A percentile compares a stretch with the other conserved stretches of the same genome.
phyloP scores from a whole-genome alignment of 176 grass and related monocot species.

The Zoysia pacifica region DNA sequence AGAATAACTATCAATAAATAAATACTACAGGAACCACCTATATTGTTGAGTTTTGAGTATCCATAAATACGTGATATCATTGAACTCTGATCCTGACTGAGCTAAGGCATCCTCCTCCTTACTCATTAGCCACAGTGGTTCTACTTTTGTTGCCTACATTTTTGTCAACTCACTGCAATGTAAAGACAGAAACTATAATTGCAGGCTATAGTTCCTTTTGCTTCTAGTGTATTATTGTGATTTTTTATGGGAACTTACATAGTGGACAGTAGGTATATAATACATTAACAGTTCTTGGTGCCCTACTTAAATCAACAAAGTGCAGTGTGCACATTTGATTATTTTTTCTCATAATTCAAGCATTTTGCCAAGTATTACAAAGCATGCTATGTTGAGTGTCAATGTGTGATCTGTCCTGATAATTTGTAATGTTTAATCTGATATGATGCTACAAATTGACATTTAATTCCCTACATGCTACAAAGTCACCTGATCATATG shows the following conservation, averaged over 20 bases:
- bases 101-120: neutral
- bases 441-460: neutral
- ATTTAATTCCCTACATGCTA: constrained; percentile 1
- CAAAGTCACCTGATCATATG: neutral
- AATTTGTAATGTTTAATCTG: neutral
- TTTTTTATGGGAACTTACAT: neutral
- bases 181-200: neutral
- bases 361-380: constrained; percentile 9
- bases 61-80: neutral
- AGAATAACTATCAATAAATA: neutral
- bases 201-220: neutral
- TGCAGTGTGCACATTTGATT: neutral
- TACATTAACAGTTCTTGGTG: neutral
- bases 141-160: constrained; percentile 8
- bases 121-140: neutral
- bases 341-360: neutral
- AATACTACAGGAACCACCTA: neutral
- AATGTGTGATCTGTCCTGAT: neutral
- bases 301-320: no score
- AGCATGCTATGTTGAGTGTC: neutral
- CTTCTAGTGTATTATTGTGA: neutral
- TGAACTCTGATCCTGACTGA: neutral
- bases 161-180: neutral
- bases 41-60: constrained; percentile 22
- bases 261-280: neutral